Evolutionary conservation across 768 basidiomycete genomes (phyloP), one percentile per base, ranked within the genome.

Genomic region (Leccinum fibrillosum): DNA sequence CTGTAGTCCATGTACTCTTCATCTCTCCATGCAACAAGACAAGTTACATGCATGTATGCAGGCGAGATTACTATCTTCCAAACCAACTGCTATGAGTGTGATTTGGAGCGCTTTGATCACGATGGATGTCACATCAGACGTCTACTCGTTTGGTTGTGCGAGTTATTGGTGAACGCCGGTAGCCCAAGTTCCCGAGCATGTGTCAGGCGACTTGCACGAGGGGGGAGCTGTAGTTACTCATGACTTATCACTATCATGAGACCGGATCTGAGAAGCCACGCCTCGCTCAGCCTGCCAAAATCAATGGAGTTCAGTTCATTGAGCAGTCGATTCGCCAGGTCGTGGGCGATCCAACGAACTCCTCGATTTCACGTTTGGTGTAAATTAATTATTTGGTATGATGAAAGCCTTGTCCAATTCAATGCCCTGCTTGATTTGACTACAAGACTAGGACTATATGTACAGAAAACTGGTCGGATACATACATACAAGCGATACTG

Each of bases 11-110:
- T 59, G 59, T 64, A 63, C 19, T 55, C 52, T 34, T 56, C 23
- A 51, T 55, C 30, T 52, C 55, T 49, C 23, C 54, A 64, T 68
- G 67, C 60, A 60, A 60, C 58, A 57, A 42, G 26, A 13, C 56
- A 59, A 34, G 45, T 64, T 39, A 42, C 11, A 61, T 63, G 52
- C 50, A n/a, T 44, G 34, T 12, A n/a, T 42, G 17, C n/a, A 28
- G 49, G 32, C 25, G 42, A 17, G 17, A 13, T 7, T n/a, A 23
- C 25, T 19, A n/a, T 28, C 17, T 49, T 49, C 9, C 2, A 9
- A 49, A 17, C 7, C 8, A 26, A 15, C 8, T 28, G 26, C 17
- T 49, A 4, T 2, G 26, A 49, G 2, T 15, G 15, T 28, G 25
- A 25, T 15, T 28, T 49, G 48, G 45, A 49, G 26, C 26, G 26